phyloP scores from a whole-genome alignment of 257 asterid species.

The Solanum neorickii region DNA sequence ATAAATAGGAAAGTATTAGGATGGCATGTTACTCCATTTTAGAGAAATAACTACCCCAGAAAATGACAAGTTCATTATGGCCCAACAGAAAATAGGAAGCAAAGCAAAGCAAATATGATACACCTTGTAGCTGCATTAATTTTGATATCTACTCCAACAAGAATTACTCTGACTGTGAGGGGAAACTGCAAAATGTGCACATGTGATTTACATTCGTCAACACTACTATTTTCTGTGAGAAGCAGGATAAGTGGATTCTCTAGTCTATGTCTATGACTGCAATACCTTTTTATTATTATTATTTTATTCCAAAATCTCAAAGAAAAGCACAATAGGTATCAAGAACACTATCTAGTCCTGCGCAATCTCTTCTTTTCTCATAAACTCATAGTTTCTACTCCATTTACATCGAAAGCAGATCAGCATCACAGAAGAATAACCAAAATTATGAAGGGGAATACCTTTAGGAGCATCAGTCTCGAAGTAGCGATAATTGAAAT shows the following conservation, averaged over 20 bases:
- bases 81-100: not conserved
- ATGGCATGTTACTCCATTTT: not conserved
- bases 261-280: not conserved
- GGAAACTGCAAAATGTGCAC: not conserved
- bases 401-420: not conserved
- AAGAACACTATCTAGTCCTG: not conserved
- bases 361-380: not conserved
- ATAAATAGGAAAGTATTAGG: not conserved
- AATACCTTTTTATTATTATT: not conserved
- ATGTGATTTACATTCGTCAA: not conserved
- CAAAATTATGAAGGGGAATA: slow-evolving; percentile 6
- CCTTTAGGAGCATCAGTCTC: slow-evolving; percentile 97
- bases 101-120: not conserved
- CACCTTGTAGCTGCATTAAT: not conserved
- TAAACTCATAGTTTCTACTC: not conserved
- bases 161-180: not conserved
- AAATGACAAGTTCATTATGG: not conserved
- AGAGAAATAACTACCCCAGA: not conserved
- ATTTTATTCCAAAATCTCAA: not conserved
- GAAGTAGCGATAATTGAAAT: slow-evolving; percentile 90
- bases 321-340: not conserved
- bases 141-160: not conserved
- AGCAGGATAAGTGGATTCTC: not conserved
- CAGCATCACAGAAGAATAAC: not conserved
- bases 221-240: not conserved